Evolutionary conservation across 176 grass and related monocot genomes (phyloP).

Genomic region (Thalia dealbata): DNA sequence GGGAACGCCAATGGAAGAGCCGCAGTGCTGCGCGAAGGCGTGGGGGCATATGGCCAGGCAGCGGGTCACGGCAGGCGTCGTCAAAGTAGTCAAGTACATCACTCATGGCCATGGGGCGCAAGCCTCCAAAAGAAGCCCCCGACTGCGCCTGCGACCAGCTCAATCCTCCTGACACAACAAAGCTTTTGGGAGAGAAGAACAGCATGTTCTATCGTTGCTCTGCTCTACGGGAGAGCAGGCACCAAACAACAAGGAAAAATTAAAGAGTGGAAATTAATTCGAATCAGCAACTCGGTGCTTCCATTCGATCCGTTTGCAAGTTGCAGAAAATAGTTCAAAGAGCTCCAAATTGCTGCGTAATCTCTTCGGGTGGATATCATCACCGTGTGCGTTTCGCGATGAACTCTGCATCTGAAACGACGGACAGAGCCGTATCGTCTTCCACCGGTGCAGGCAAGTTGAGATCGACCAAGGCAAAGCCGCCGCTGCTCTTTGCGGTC

Average conservation of each 20-base stretch:
- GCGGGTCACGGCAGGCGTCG: not conserved
- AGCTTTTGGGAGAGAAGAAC: not conserved
- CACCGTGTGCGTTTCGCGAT: not conserved
- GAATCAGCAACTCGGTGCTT: not conserved
- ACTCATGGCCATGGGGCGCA: not conserved
- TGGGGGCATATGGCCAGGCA: not conserved
- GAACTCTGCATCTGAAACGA: constrained; percentile 68
- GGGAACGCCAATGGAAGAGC: not conserved
- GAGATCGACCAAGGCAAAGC: constrained; percentile 59
- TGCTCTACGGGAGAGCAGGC: too few relatives aligned
- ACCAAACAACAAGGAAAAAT: too few relatives aligned
- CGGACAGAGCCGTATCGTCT: constrained; percentile 84
- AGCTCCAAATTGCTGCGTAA: not conserved
- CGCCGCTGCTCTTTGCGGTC: constrained; percentile 24
- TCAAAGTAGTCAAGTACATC: not conserved
- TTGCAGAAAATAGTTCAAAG: not conserved
- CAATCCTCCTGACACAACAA: not conserved
- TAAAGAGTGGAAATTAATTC: not conserved
- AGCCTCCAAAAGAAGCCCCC: not conserved
- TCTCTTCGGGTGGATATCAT: not conserved
- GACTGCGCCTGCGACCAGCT: not conserved
- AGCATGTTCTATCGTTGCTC: not conserved
- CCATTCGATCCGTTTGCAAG: not conserved
- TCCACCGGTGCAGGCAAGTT: constrained; percentile 57
- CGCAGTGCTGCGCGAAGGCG: too few relatives aligned